Evolutionary conservation across 108 stramenopile genomes (phyloP), one percentile per base, ranked within the genome.

Genomic region (Skeletonema menzelii): DNA sequence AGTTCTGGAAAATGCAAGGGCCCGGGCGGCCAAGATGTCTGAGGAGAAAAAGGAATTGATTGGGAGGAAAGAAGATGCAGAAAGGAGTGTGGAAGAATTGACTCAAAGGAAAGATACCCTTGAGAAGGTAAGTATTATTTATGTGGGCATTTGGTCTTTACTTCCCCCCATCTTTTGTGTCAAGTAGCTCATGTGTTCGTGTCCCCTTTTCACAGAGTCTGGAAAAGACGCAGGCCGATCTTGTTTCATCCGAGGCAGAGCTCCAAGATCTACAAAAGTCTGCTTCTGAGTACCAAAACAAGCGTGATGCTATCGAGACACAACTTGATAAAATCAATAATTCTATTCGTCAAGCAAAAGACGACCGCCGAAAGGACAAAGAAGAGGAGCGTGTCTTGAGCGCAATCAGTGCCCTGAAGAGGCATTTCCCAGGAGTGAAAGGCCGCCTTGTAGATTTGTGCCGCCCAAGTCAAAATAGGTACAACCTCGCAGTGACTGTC

Each of bases 381-480:
- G 94, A 97, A 59, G 96, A 97, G 69, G 92, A 91, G 31, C 83
- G 85, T 22, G 73, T 96, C 37, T 55, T 81, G 34, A 85, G 85
- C 34, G 92, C 93, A 44, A 87, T 98, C 47, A 75, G 63, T 27
- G 80, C 91, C 12, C 85, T 98, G 55, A 87, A 97, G 67, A 72
- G 88, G 31, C 87, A 94, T 47, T 97, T 94, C 76, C 91, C 92
- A n/a, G 97, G 95, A 28, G 97, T 99, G 17, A 85, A 88, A 57
- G 98, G 99, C 0, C 85, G 97, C 3, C 76, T 99, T 34, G 96
- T 96, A 34, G 97, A 98, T 80, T 84, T 99, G 26, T 97, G 97
- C 84, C 88, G 87, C 40, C 99, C 99, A 10, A 86, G 89, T n/a
- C 93, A 95, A 76, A 72, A 91, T 30, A 65, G 93, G 44, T 99